Base-by-base conservation (phyloP, 2,329 filamentous ascomycete genomes). In the Aureobasidium mangrovei region DNA sequence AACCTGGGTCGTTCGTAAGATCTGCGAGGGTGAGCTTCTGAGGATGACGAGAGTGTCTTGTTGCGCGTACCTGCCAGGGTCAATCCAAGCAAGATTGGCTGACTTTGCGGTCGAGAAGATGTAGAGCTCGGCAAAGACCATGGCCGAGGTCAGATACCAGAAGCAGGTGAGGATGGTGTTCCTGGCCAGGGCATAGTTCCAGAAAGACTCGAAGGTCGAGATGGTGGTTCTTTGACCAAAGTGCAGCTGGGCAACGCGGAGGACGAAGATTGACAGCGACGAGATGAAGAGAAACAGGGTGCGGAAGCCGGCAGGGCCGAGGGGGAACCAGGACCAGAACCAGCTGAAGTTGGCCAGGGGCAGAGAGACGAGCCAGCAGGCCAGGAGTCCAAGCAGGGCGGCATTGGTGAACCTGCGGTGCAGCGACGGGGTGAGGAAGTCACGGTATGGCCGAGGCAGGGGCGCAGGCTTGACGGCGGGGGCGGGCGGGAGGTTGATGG, bases 351-450 rank as follows among this genome's bases (percentile, higher is more conserved):
- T 56, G 54, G 55, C 83, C 60, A 95, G 77, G 54, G 83, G 68
- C 52, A 93, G 71, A 46, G 89, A 80, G 65, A 88, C 81, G 36
- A 80, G 53, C 68, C 93, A 95, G 65, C 88, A 88, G 54, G 89
- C 75, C 45, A 77, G 71, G 7, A 93, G 72, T 10, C 90, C 76
- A 59, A 88, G 74, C 10, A 80, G 77, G 45, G 86, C 85, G 9
- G 88, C 89, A 59, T 83, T 84, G 46, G 86, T 85, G 71, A 96
- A 97, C 64, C 90, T 82, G 64, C 87, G 80, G 70, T 97, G 91
- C 60, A 96, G 76, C 51, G 86, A 84, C 47, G 91, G 91, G 58
- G 91, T 94, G 62, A 96, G 74, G 69, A 94, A 94, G 73, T 95
- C 88, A 76, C 89, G 86, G 72, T 95, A 95, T 69, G 79, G 77